Evolutionary conservation across 768 basidiomycete species (phyloP).

Genomic region (Phallus indusiatus): DNA sequence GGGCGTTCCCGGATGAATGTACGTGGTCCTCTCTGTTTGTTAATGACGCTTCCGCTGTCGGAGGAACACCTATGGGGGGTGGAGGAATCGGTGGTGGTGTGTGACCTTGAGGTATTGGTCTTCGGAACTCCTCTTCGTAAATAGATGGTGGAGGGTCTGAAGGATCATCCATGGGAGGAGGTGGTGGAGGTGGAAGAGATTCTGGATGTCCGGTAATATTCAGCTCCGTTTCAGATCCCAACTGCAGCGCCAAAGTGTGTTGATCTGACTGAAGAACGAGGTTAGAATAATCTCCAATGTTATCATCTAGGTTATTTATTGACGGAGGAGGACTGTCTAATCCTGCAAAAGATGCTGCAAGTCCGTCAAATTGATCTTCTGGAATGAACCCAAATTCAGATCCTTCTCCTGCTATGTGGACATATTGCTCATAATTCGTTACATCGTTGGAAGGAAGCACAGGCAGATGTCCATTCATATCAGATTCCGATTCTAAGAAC

Average conservation of each 20-base stretch:
- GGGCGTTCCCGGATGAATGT: slow-evolving; percentile 43
- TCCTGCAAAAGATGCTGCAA: slow-evolving; percentile 56
- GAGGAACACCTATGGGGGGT: slow-evolving; percentile 16
- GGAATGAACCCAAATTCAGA: slow-evolving; percentile 61
- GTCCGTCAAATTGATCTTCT: slow-evolving; percentile 73
- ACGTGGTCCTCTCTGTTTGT: slow-evolving; percentile 18
- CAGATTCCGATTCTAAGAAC: slow-evolving; percentile 72
- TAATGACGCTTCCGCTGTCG: slow-evolving; percentile 8
- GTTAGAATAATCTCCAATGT: slow-evolving; percentile 58
- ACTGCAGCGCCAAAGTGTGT: slow-evolving; percentile 47
- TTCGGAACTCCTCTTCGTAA: slow-evolving; percentile 44
- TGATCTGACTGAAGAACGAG: slow-evolving; percentile 39
- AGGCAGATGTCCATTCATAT: slow-evolving; percentile 55
- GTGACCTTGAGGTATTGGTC: not conserved
- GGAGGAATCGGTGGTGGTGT: slow-evolving; percentile 13
- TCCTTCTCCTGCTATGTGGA: slow-evolving; percentile 63
- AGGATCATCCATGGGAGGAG: slow-evolving; percentile 78
- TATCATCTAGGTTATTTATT: slow-evolving; percentile 56
- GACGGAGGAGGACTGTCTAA: slow-evolving; percentile 65
- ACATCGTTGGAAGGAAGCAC: slow-evolving; percentile 26
- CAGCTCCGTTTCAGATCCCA: slow-evolving; percentile 21
- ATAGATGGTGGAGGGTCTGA: slow-evolving; percentile 84
- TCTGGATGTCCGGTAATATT: slow-evolving; percentile 20
- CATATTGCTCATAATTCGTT: slow-evolving; percentile 22
- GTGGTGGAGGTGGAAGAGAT: slow-evolving; percentile 56